Base-by-base conservation (phyloP, 2,329 filamentous ascomycete species). In the Fusarium brevicatenulatum region DNA sequence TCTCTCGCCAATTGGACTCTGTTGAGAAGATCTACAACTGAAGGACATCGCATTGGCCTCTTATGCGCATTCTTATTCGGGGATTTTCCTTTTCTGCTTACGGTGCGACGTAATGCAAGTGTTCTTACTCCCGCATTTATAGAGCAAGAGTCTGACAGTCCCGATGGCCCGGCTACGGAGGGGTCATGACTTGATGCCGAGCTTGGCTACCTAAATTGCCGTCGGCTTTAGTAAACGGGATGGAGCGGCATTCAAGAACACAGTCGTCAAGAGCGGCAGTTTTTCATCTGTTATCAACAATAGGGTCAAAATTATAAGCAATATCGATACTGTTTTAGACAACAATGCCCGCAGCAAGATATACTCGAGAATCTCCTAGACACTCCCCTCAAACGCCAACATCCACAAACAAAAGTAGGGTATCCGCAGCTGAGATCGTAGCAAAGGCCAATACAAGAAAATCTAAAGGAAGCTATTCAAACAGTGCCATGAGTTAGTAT, bases 111-210 rank as follows among this genome's bases (percentile, higher is more conserved):
- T 18, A 40, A 32, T 61, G 19, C 30, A 47, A 57, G 21, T 39
- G 19, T 19, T 57, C 28, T 36, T 40, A 39, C 25, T n/a, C 23
- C 50, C 18, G 34, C n/a, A 58, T 43, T 43, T 30, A 37, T 37
- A 32, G 32, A 47, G 28, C 36, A 18, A 21, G 52, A 39, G 12
- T 16, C 21, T 66, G 63, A 53, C 63, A 54, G 36, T 58, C 63
- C 70, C 67, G 70, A 73, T 71, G 71, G 52, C 52, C 71, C 71
- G 71, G 60, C 30, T 52, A 43, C 55, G 40, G 66, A 66, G 71
- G 70, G 63, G 71, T 52, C 68, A 55, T 47, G 50, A 42, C 49
- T 56, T 42, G 39, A 71, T 73, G 70, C 71, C 71, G 71, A 73
- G 71, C 71, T 73, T 68, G 43, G 52, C n/a, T 18, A 32, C 47